Evolutionary conservation across 441 rosid species (phyloP), one percentile per base, ranked within the genome.

Genomic region (Erodium chrysanthum): DNA sequence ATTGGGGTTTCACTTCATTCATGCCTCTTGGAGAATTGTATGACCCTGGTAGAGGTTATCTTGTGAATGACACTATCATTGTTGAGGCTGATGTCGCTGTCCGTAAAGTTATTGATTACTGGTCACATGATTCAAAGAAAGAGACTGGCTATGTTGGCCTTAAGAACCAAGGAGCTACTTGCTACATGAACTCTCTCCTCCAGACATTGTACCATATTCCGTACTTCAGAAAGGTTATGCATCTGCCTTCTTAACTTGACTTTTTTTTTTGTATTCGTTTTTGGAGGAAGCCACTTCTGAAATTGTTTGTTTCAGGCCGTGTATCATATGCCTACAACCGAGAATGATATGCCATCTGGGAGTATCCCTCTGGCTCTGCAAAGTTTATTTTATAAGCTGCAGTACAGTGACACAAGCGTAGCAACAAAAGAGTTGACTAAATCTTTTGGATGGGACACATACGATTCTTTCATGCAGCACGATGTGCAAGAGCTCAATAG

Each of bases 401-500:
- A 87, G 35, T 84, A 87, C 52, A 84, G 82, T 48, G 88, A 85
- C 74, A 82, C 86, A 27, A 87, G 92, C 75, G 92, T 85, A 64
- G 90, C 92, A 3, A 87, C 92, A 52, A 87, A 87, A 66, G 92
- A 85, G 76, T 70, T 87, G 78, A 87, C 92, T 0, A 87, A 87
- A 73, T 87, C 92, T 67, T 87, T 87, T 83, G 92, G 92, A 67
- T 87, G 92, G 92, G 92, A 87, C 72, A 80, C 92, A 18, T 80
- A 84, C 74, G 90, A 87, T 73, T 87, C 92, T 50, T 87, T 87
- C 75, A 77, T 87, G 90, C 92, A 87, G 80, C 92, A 87, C 74
- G 92, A 87, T 81, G 90, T 87, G 62, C 92, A 87, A 84, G 92
- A 87, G 77, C 90, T 87, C 73, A 85, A 87, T 66, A 82, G 92